phyloP scores from a whole-genome alignment of 2,329 filamentous ascomycete species.

The Ceratocystis diversiconidia region DNA sequence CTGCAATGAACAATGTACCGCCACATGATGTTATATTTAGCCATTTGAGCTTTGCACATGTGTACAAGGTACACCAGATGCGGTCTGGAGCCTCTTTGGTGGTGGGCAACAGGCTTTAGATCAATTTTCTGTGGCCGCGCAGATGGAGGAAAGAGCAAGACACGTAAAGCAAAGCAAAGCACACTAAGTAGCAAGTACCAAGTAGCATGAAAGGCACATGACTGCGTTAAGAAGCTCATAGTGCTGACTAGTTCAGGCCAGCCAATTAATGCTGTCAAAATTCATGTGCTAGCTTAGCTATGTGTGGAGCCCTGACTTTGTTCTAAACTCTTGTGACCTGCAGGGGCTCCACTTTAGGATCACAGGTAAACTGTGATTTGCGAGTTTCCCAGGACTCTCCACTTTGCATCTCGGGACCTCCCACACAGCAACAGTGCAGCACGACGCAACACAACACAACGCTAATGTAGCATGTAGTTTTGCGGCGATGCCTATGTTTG shows the following conservation, averaged over 20 bases:
- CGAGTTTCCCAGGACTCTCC: neutral
- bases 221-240: neutral
- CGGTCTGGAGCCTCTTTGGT: neutral
- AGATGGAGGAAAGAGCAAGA: neutral
- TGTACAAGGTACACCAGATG: neutral
- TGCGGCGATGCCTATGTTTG: neutral
- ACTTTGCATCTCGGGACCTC: constrained; percentile 2
- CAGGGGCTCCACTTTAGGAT: neutral
- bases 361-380: neutral
- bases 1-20: neutral
- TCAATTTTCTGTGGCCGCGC: neutral
- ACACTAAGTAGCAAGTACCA: neutral
- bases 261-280: neutral
- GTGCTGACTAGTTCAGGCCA: neutral
- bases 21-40: neutral
- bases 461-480: neutral
- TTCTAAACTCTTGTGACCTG: neutral
- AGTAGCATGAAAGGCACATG: neutral
- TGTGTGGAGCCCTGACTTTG: neutral
- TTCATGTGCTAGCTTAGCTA: no score
- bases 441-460: no score
- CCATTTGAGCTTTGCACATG: neutral
- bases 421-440: neutral
- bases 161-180: neutral
- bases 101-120: neutral